Conservation (phyloP, 1,284 basidiomycete genomes). For the Stygiomarasmius scandens region DNA sequence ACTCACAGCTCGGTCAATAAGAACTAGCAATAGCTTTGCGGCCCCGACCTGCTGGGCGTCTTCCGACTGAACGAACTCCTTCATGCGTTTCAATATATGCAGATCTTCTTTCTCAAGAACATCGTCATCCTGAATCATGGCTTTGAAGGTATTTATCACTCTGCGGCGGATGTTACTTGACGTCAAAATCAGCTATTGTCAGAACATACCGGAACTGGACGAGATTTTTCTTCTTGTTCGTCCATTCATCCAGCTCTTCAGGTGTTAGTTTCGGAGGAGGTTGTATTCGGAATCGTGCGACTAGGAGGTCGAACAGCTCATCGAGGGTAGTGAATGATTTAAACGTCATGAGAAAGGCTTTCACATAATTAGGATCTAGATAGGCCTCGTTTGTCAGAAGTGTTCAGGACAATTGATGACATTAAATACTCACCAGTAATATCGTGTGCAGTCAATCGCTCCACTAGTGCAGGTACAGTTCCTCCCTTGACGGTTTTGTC, state of each 20-base stretch:
- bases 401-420: neutral
- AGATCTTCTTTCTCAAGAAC: conserved; percentile 82
- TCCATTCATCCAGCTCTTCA: conserved; percentile 81
- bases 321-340: conserved; percentile 91
- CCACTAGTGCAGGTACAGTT: conserved; percentile 84
- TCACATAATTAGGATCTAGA: conserved; percentile 81
- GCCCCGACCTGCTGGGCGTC: conserved; percentile 66
- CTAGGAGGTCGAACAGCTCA: conserved; percentile 85
- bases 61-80: conserved; percentile 74
- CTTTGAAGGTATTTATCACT: conserved; percentile 82
- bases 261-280: conserved; percentile 72
- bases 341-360: conserved; percentile 96
- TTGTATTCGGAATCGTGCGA: conserved; percentile 81
- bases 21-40: conserved; percentile 70
- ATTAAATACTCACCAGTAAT: conserved; percentile 61
- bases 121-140: conserved; percentile 80
- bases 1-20: conserved; percentile 80
- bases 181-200: neutral
- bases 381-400: conserved; percentile 8
- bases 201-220: conserved; percentile 80
- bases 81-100: conserved; percentile 77
- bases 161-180: conserved; percentile 38
- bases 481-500: conserved; percentile 80
- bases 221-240: conserved; percentile 84
- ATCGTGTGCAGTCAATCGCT: conserved; percentile 90